Conservation (phyloP, 2,329 filamentous ascomycete genomes). For the Aspergillus spinulosporus region DNA sequence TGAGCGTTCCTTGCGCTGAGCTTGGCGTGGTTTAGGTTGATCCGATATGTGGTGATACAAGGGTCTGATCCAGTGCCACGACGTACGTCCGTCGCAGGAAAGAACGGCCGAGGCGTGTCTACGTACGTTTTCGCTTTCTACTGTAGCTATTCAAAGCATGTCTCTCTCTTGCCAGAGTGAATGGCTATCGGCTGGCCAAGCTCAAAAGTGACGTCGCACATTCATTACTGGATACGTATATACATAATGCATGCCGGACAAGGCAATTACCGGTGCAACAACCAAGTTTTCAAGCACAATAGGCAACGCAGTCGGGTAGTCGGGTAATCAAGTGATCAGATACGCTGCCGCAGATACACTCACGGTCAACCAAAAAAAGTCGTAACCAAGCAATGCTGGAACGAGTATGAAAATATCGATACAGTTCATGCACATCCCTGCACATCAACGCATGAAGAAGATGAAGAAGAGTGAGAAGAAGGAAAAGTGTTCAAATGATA, state of each 20-base stretch:
- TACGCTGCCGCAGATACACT: conserved; percentile 7
- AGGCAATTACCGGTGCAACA: conserved; percentile 12
- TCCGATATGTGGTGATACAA: background rate
- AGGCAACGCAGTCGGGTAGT: conserved; percentile 8
- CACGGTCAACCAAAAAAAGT: background rate
- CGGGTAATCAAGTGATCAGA: background rate
- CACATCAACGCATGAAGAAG: background rate
- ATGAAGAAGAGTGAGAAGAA: background rate
- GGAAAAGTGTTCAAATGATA: conserved; percentile 1
- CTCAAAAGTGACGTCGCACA: conserved; percentile 11
- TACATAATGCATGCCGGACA: conserved; percentile 24
- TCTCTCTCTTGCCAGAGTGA: background rate
- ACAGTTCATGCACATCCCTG: conserved; percentile 1
- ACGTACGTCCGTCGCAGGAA: background rate
- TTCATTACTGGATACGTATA: conserved; percentile 28
- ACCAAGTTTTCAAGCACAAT: conserved; percentile 8
- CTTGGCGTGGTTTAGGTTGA: background rate
- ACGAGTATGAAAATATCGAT: background rate
- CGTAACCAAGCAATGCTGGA: conserved; percentile 1
- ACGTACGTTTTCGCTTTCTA: background rate
- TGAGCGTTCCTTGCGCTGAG: background rate
- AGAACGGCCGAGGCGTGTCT: background rate
- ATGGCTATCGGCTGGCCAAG: background rate
- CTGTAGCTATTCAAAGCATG: background rate
- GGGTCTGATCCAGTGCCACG: background rate